A percentile compares a stretch with the other conserved stretches of the same genome.
Evolutionary conservation across 345 rosid species (phyloP).

Genomic region (Garcia nutans): DNA sequence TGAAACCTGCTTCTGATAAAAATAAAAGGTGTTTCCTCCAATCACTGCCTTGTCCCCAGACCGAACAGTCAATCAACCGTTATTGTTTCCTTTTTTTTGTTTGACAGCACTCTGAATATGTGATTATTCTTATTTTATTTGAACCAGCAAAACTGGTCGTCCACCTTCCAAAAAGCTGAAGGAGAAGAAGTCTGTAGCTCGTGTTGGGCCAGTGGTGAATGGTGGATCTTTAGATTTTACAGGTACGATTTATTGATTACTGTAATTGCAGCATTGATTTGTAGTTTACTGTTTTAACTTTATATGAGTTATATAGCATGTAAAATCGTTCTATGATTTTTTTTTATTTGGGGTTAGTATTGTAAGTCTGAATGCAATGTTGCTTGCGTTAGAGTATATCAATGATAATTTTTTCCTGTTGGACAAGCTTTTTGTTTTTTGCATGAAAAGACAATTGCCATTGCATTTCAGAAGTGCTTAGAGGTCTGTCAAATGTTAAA

Average conservation of each 20-base stretch:
- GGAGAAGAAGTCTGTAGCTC: slow-evolving; percentile 64
- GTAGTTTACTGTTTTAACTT: neutral
- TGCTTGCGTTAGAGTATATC: neutral
- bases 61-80: slow-evolving; percentile 14
- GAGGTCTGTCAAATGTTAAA: slow-evolving; percentile 4
- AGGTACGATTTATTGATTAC: slow-evolving; percentile 41
- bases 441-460: neutral
- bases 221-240: slow-evolving; percentile 54
- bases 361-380: neutral
- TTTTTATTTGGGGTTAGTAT: neutral
- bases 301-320: neutral
- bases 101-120: neutral
- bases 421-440: slow-evolving; percentile 1
- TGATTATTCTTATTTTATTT: slow-evolving; percentile 18
- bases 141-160: slow-evolving; percentile 78
- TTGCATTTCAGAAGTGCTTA: neutral
- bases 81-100: neutral
- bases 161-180: slow-evolving; percentile 81
- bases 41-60: neutral
- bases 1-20: slow-evolving; percentile 61
- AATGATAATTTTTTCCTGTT: neutral
- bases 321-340: neutral
- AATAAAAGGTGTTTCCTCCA: slow-evolving; percentile 56
- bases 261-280: neutral
- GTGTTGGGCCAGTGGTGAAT: slow-evolving; percentile 47